These are phyloP conservation scores for Lachancea sp. DNA, from an alignment of 805 yeast genomes.

Conservation along the genomic window DNA sequence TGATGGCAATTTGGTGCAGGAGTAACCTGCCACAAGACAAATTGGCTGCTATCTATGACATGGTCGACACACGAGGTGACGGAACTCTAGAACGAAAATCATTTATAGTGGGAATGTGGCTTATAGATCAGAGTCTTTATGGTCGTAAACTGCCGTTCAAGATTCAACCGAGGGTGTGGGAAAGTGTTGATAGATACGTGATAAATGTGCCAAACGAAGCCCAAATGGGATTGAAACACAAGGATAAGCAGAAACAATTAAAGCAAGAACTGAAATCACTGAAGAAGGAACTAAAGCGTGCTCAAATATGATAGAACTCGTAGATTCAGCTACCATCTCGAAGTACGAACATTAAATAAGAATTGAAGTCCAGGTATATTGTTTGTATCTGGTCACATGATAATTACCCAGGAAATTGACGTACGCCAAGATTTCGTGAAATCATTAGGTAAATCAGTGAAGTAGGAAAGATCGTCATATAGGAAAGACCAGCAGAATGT, in stretches of 20 bases:
- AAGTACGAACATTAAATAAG: too few species aligned
- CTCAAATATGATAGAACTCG: not conserved
- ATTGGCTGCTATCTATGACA: slow-evolving; percentile 57
- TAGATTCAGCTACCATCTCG: too few species aligned
- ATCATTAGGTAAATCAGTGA: not conserved
- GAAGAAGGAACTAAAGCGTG: slow-evolving; percentile 11
- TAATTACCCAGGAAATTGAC: too few species aligned
- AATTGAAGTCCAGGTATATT: too few species aligned
- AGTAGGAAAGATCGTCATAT: not conserved
- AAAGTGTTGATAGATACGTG: slow-evolving; percentile 47
- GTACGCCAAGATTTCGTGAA: not conserved
- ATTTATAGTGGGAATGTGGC: slow-evolving; percentile 96
- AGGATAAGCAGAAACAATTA: slow-evolving; percentile 19
- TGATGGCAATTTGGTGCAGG: slow-evolving; percentile 72
- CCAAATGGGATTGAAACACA: slow-evolving; percentile 9
- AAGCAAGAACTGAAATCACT: slow-evolving; percentile 28
- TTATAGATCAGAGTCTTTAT: slow-evolving; percentile 90
- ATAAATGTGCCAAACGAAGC: slow-evolving; percentile 13
- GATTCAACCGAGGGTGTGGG: slow-evolving; percentile 71
- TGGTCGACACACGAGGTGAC: slow-evolving; percentile 60
- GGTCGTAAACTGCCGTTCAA: slow-evolving; percentile 81
- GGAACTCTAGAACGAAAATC: slow-evolving; percentile 75
- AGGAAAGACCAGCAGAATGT: slow-evolving; percentile 20
- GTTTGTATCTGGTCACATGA: too few species aligned
- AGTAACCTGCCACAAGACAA: slow-evolving; percentile 63